These are phyloP conservation scores for Salvia splendens DNA, from an alignment of 257 asterid species.

Conservation along the genomic window DNA sequence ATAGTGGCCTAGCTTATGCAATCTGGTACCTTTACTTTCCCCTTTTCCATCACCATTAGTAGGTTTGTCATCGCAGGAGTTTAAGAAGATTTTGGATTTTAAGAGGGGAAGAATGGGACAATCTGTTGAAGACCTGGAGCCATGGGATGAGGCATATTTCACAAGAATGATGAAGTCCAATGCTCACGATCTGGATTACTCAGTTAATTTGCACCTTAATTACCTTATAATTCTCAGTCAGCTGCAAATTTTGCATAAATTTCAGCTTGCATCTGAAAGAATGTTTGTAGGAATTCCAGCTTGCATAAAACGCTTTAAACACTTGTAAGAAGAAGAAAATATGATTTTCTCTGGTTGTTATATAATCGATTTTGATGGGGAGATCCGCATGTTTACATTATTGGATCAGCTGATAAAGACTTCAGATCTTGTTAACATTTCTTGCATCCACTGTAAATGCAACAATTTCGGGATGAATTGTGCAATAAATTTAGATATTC, in stretches of 20 bases:
- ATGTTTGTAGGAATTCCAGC: slow-evolving; percentile 17
- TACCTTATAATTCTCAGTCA: slow-evolving; percentile 29
- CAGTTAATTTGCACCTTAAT: slow-evolving; percentile 49
- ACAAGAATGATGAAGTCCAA: slow-evolving; percentile 79
- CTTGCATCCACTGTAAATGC: slow-evolving; percentile 18
- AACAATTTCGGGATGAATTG: slow-evolving; percentile 4
- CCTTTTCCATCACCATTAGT: slow-evolving; percentile 14
- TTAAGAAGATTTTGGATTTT: slow-evolving; percentile 60
- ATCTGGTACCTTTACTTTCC: slow-evolving; percentile 2
- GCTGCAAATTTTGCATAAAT: slow-evolving; percentile 20
- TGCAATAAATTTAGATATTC: slow-evolving; percentile 4
- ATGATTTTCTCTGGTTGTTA: not conserved
- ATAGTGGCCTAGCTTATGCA: slow-evolving; percentile 25
- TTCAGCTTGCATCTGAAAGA: slow-evolving; percentile 15
- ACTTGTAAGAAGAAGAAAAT: slow-evolving; percentile 4
- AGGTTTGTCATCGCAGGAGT: slow-evolving; percentile 58
- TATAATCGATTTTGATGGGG: not conserved
- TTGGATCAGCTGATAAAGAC: slow-evolving; percentile 19
- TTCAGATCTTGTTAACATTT: slow-evolving; percentile 17
- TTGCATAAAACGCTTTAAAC: not conserved
- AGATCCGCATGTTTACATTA: slow-evolving; percentile 6
- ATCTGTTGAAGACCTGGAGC: slow-evolving; percentile 64
- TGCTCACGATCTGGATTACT: slow-evolving; percentile 66
- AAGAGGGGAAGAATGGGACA: slow-evolving; percentile 54
- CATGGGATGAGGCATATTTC: slow-evolving; percentile 94